Base-by-base conservation (phyloP, 2,329 filamentous ascomycete species). In the Claviceps spartinae region DNA sequence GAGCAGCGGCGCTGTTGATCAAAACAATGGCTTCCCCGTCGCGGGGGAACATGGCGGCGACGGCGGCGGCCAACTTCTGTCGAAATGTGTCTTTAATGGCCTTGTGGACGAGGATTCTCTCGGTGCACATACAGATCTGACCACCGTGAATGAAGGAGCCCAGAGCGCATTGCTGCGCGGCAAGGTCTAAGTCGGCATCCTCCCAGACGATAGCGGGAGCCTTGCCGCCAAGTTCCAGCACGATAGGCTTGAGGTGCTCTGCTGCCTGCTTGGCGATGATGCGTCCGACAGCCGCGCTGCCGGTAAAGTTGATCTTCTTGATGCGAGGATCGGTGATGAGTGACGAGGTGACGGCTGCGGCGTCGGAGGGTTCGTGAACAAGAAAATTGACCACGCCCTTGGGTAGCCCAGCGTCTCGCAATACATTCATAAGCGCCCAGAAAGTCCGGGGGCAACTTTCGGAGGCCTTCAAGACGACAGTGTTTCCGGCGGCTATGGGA, bases 251-350 rank as follows among this genome's bases (percentile, higher is more conserved):
- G 42, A 93, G 72, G 59, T 85, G 70, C 62, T 85, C 79, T 30
- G 85, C 88, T 0, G 85, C 85, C 8, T 79, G 74, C 20, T 74
- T 72, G 9, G 80, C 85, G 53, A 95, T 81, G 62, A 88, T 83
- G 36, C 80, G 76, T 1, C 88, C 88, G 0, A 93, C 83, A 0
- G 66, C 65, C 0, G 87, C 89, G 60, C 79, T 85, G 37, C 88
- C 88, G 0, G 88, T 95, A 67, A 94, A 95, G 69, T 88, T 93
- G 64, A 95, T 75, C 70, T 94, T 94, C 64, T 81, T 84, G 52
- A 94, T 70, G 0, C 73, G 71, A 0, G 78, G 78, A 60, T 86
- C 73, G 47, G 79, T 76, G 57, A 94, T 86, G 34, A 93, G 66
- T 1, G 79, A 71, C 30, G 74, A 75, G 0, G 86, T 90, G 36